Evolutionary conservation across 306 rosid genomes (phyloP), one percentile per base, ranked within the genome.

Genomic region (Lathyrus oleraceus): DNA sequence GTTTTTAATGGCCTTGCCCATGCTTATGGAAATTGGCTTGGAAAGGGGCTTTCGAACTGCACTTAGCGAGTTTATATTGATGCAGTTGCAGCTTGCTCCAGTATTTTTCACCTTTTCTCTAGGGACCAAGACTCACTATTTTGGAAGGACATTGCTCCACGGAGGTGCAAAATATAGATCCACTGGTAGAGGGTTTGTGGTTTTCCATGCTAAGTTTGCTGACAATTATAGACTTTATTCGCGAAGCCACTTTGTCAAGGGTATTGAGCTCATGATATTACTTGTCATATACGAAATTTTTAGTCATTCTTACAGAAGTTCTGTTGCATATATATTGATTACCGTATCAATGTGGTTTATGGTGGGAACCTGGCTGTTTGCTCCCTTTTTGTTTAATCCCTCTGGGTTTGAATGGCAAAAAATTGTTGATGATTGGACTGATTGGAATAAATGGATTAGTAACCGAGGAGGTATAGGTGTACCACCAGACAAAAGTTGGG

Each of bases 371-470:
- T 83, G 86, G 86, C 81, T 83, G 68, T 83, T 83, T 63, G 86
- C 86, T 62, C 86, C 86, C 25, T 82, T 75, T 65, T 60, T 82
- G 76, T 82, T 82, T 69, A 82, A 82, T 67, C 86, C 86, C 43
- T 82, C 86, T 20, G 86, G 86, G 44, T 82, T 82, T 78, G 86
- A 82, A 71, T 82, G 86, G 86, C 86, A 83, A 72, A 83, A 83
- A 14, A 83, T 80, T 30, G 86, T 83, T 43, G 86, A 83, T 76
- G 86, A 83, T 61, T 83, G 86, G 86, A 79, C 81, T 56, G 86
- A 83, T 76, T 83, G 86, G 86, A 79, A 79, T 76, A 83, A 80
- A 70, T 83, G 86, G 86, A 79, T 83, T 76, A 76, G 84, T 61
- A 83, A 83, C 53, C 79, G 81, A 25, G 86, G 86, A 52, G 86